Percentiles rank a stretch among this genome's conserved stretches.
Evolutionary conservation across 208 protist species (phyloP).

Genomic region (Acanthamoeba healyi): DNA sequence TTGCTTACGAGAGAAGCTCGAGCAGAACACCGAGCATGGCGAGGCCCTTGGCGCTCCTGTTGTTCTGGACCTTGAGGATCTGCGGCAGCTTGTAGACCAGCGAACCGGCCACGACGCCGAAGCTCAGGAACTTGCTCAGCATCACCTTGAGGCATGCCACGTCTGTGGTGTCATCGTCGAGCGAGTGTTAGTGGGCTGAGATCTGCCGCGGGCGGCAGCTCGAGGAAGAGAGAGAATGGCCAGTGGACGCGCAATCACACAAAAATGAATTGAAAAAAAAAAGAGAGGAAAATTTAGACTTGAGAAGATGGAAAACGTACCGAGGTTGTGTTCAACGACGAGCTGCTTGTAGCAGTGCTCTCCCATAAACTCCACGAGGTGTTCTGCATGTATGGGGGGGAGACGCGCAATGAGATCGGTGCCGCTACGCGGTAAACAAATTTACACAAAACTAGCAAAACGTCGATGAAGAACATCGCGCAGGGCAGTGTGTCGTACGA

Average conservation of each 20-base stretch:
- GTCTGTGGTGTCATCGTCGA: too few species aligned
- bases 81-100: constrained; percentile 83
- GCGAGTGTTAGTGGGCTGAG: too few species aligned
- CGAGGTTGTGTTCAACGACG: constrained; percentile 9
- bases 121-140: constrained; percentile 80
- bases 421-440: too few species aligned
- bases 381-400: background rate
- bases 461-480: too few species aligned
- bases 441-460: too few species aligned
- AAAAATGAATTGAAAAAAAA: constrained; percentile 1
- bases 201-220: too few species aligned
- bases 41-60: constrained; percentile 74
- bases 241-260: background rate
- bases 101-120: constrained; percentile 77
- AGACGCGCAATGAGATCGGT: too few species aligned
- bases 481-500: too few species aligned
- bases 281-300: background rate
- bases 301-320: background rate
- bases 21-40: constrained; percentile 62
- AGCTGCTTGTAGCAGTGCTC: constrained; percentile 18
- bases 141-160: constrained; percentile 40
- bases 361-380: constrained; percentile 52
- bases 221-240: background rate
- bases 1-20: constrained; percentile 77
- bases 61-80: constrained; percentile 79